These are phyloP conservation scores for Saccharomycopsis fermentans DNA, from an alignment of 805 yeast species.

Conservation along the genomic window DNA sequence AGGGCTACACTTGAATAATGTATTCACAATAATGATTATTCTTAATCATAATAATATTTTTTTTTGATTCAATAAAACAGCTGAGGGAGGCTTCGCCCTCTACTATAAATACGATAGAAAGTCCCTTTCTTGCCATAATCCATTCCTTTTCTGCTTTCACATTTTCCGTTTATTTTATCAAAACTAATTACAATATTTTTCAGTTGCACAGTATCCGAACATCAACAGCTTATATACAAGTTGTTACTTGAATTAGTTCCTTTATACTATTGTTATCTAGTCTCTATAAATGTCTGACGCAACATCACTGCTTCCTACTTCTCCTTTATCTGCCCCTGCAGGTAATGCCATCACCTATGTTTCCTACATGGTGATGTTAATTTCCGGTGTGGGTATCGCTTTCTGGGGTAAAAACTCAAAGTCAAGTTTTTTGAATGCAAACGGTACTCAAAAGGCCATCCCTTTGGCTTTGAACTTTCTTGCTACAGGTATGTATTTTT, in stretches of 20 bases:
- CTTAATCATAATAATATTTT: background rate
- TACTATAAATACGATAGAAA: background rate
- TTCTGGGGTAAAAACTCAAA: conserved; percentile 40
- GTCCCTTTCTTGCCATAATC: background rate
- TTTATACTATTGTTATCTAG: background rate
- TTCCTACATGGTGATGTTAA: conserved; percentile 45
- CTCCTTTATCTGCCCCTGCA: conserved; percentile 34
- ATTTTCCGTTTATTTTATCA: no score
- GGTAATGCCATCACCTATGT: conserved; percentile 57
- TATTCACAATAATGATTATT: background rate
- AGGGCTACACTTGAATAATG: no score
- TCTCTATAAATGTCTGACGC: background rate
- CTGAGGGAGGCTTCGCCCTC: no score
- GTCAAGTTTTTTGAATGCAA: conserved; percentile 59
- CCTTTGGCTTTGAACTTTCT: conserved; percentile 83
- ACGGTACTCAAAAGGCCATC: conserved; percentile 68
- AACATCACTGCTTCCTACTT: background rate
- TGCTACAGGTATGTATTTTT: conserved; percentile 66
- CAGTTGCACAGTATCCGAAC: no score
- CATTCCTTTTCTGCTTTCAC: background rate
- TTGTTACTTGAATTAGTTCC: no score
- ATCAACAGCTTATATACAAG: no score
- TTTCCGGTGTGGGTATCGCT: conserved; percentile 50
- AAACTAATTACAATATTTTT: no score
- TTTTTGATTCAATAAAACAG: background rate